Conservation (phyloP, 192 early-diverging fungal species). For the Coemansia sp. region DNA sequence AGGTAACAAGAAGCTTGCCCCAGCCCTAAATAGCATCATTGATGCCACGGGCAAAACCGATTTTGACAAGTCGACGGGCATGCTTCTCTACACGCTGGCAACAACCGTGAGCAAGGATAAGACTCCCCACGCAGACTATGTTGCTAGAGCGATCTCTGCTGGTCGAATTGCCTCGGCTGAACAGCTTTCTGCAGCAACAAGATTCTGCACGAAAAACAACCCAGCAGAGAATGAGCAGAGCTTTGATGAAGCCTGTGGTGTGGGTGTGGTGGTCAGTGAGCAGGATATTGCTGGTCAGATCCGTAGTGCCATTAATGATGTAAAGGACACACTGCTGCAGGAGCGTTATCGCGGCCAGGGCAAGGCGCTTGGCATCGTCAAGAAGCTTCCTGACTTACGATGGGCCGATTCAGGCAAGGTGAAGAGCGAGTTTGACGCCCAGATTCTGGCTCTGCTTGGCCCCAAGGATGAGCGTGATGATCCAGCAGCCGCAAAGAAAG, state of each 20-base stretch:
- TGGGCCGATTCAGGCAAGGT: conserved; percentile 91
- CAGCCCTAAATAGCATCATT: conserved; percentile 72
- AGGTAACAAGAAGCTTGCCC: conserved; percentile 93
- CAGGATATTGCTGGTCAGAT: conserved; percentile 74
- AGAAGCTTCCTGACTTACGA: conserved; percentile 65
- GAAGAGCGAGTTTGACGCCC: conserved; percentile 86
- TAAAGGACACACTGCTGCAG: conserved; percentile 70
- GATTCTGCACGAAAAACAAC: conserved; percentile 69
- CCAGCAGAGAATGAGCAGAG: conserved; percentile 62
- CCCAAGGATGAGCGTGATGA: conserved; percentile 97
- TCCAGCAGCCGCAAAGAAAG: conserved; percentile 51
- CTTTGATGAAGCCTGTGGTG: conserved; percentile 89
- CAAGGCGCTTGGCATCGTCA: conserved; percentile 69
- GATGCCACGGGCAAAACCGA: conserved; percentile 62
- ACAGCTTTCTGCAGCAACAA: conserved; percentile 93
- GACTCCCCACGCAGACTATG: conserved; percentile 70
- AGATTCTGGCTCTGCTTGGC: conserved; percentile 84
- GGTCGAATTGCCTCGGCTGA: conserved; percentile 74
- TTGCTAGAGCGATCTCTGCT: conserved; percentile 76
- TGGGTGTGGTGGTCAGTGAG: conserved; percentile 83
- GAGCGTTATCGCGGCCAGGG: conserved; percentile 88
- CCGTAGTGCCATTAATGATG: conserved; percentile 60
- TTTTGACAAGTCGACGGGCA: conserved; percentile 72
- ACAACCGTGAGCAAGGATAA: conserved; percentile 78
- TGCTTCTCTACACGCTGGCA: conserved; percentile 84